Conservation (phyloP, 371 early-diverging fungal species). For the Aphelidium insulamus region DNA sequence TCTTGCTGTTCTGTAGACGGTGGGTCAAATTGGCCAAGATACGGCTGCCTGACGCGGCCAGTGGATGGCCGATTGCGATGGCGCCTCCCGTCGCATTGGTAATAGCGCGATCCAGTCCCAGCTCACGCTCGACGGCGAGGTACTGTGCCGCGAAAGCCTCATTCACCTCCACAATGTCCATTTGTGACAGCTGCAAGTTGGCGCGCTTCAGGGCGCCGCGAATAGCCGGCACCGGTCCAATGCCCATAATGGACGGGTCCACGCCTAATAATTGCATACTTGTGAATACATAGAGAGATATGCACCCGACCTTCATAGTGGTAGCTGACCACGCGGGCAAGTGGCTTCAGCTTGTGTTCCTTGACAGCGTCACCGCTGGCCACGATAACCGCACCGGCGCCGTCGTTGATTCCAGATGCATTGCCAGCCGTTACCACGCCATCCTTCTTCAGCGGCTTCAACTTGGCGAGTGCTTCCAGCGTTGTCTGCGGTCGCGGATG, state of each 20-base stretch:
- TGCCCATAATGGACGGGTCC: constrained; percentile 63
- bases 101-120: constrained; percentile 51
- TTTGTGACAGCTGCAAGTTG: constrained; percentile 50
- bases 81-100: constrained; percentile 85
- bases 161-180: constrained; percentile 86
- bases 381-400: constrained; percentile 76
- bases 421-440: constrained; percentile 88
- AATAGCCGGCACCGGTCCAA: constrained; percentile 89
- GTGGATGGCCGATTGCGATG: constrained; percentile 90
- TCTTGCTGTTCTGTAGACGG: constrained; percentile 50
- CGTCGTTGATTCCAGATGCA: constrained; percentile 89
- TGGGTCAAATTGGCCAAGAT: constrained; percentile 72
- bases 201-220: constrained; percentile 61
- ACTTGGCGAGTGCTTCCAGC: constrained; percentile 46
- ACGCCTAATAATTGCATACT: constrained; percentile 17
- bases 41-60: constrained; percentile 87
- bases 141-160: constrained; percentile 94
- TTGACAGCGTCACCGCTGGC: constrained; percentile 70
- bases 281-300: constrained; percentile 5
- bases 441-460: constrained; percentile 63
- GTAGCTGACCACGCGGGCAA: constrained; percentile 74
- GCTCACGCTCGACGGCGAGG: constrained; percentile 66
- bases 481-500: constrained; percentile 70
- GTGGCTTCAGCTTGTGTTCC: constrained; percentile 48
- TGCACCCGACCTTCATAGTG: constrained; percentile 47